Evolutionary conservation across 306 rosid genomes (phyloP), one percentile per base, ranked within the genome.

Genomic region (Astragalus glycyphyllos): DNA sequence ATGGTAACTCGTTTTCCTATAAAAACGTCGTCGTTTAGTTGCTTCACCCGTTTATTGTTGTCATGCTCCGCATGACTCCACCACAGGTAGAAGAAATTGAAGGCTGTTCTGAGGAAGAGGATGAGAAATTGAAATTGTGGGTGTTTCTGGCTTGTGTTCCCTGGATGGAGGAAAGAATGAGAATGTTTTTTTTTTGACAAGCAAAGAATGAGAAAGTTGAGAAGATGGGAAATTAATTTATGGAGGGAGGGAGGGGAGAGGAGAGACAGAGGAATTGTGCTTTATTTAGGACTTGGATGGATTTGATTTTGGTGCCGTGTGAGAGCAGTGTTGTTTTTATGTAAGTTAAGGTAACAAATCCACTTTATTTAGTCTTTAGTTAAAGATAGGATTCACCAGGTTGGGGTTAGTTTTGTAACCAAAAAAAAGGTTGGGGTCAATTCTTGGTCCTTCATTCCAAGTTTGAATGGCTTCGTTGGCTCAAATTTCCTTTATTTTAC

Each of bases 31-130:
- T 53, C 81, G 48, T 65, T 65, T 65, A 34, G 63, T 72, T 46
- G 34, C 55, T 37, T 77, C 63, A 81, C 58, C 75, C 70, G 8
- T 77, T 45, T 32, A 65, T 71, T 60, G 54, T 73, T 49, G 63
- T 55, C 77, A 73, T 73, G 49, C 2, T 3, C 42, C 5, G 4
- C 38, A 57, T 56, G 46, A 72, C 72, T 13, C 60, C 77, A 66
- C 54, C 69, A 38, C 17, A 44, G 58, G 31, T 64, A 32, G 56
- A 71, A 17, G 58, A 45, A 58, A 50, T 11, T 23, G 68, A 72
- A 71, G 12, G 37, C 23, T 29, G 54, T 13, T 29, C 29, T 3
- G 41, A 35, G 40, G 53, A 53, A 46, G 56, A 31, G 64, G 66
- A 20, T 4, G 44, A 15, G 53, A 34, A 59, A 57, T 67, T 29